Conservation (phyloP, 2,329 filamentous ascomycete genomes). For the Pseudogymnoascus sp. region DNA sequence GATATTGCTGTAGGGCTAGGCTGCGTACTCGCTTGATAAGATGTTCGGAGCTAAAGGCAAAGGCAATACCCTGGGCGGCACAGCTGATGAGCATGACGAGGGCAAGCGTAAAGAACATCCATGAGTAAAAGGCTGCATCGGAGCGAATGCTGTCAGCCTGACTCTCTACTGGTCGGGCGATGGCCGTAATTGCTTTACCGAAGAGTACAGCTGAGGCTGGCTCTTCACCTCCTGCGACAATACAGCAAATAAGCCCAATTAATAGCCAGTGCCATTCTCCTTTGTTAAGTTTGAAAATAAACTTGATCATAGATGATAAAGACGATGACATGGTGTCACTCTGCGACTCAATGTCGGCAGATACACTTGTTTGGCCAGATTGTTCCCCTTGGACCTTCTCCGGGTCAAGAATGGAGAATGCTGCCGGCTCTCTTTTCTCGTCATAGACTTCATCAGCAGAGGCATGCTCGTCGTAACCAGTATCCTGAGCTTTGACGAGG, state of each 20-base stretch:
- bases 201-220: constrained; percentile 30
- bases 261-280: no score
- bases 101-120: constrained; percentile 42
- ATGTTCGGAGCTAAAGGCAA: constrained; percentile 27
- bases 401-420: constrained; percentile 12
- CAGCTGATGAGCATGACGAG: constrained; percentile 31
- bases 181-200: constrained; percentile 18
- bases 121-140: constrained; percentile 37
- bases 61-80: constrained; percentile 21
- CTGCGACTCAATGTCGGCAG: background rate
- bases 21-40: constrained; percentile 29
- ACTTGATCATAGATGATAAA: constrained; percentile 33
- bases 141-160: constrained; percentile 14
- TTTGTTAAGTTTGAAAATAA: constrained; percentile 31
- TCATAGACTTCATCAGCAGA: no score
- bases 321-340: background rate
- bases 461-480: constrained; percentile 16
- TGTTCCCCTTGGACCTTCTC: constrained; percentile 18
- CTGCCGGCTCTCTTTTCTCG: no score
- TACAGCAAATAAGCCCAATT: constrained; percentile 29
- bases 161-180: no score
- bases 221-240: constrained; percentile 30
- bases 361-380: background rate
- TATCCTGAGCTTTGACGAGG: constrained; percentile 39
- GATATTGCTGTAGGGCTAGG: constrained; percentile 27